Base-by-base conservation (phyloP, 2,329 filamentous ascomycete species). In the Pleurostoma richardsiae region DNA sequence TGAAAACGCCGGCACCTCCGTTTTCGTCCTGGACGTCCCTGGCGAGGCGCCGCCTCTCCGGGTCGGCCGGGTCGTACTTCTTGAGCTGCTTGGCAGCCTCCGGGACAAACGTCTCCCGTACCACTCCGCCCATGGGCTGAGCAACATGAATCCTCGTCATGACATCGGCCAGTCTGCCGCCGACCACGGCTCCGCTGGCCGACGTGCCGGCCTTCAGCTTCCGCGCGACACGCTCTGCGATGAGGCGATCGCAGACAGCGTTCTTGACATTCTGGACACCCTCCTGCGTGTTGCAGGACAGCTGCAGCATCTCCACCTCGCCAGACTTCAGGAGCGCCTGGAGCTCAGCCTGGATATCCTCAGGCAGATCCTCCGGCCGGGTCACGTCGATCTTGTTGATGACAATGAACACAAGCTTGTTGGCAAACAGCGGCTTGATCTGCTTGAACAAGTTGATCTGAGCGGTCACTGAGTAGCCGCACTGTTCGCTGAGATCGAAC, bases 321-420 rank as follows among this genome's bases (percentile, higher is more conserved):
- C 87, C 87, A 41, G 88, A 82, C 69, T 94, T 94, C 50, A 94
- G 74, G 53, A 99, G 80, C 29, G 80, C 73, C 62, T 95, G 82
- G 39, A 99, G 73, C 61, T 92, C 80, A 46, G 83, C 80, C 64
- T 92, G 86, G 28, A 85, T 83, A 57, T 88, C 88, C 5, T 82
- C 72, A 54, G 94, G 87, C 36, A 99, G 73, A 62, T 97, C 90
- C 61, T 96, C 90, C 2, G 91, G 90, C 49, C 84, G 82, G 63
- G 86, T 82, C 49, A 97, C 82, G 67, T 99, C 94, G 56, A 96
- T 96, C 79, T 99, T 99, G 84, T 99, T 99, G 71, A 97, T 80
- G 48, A 97, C 89, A 48, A 99, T 80, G 66, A 96, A 97, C 40
- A 97, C 92, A 42, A 97, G 80, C 74, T 97, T 97, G 75, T 97